Evolutionary conservation across 83 land plant species (phyloP).

Genomic region (Picea mariana): DNA sequence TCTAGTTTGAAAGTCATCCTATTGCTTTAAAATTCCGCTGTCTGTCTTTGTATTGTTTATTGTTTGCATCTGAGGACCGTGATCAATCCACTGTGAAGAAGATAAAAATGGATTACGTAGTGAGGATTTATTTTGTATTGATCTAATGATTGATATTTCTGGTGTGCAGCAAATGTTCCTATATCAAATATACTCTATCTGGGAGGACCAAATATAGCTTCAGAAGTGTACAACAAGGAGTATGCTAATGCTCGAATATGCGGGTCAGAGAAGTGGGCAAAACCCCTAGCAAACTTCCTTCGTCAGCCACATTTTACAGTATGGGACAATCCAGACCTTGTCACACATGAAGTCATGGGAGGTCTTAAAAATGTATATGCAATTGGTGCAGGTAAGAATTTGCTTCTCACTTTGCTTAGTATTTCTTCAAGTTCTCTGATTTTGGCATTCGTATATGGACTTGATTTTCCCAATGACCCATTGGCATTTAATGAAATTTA

Average conservation of each 20-base stretch:
- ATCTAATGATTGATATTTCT: not conserved
- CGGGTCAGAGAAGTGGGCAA: slow-evolving; percentile 89
- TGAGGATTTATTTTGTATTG: slow-evolving; percentile 1
- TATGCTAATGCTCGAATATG: slow-evolving; percentile 92
- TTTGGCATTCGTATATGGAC: no score
- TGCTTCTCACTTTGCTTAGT: not conserved
- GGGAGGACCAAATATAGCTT: slow-evolving; percentile 93
- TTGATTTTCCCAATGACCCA: no score
- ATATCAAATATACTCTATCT: slow-evolving; percentile 78
- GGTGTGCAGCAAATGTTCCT: slow-evolving; percentile 71
- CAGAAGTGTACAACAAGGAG: slow-evolving; percentile 89
- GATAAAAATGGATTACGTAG: not conserved
- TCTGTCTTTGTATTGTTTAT: not conserved
- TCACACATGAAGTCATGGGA: slow-evolving; percentile 95
- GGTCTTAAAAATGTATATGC: slow-evolving; percentile 93
- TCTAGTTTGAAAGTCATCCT: not conserved
- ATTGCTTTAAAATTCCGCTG: no score
- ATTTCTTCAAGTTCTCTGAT: not conserved
- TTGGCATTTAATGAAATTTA: not conserved
- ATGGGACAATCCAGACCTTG: slow-evolving; percentile 89
- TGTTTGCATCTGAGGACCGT: not conserved
- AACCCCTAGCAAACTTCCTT: slow-evolving; percentile 74
- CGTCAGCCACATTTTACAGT: slow-evolving; percentile 89
- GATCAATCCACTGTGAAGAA: not conserved
- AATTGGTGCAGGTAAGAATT: slow-evolving; percentile 79